Conservation (phyloP, 179 eudicot species). For the Carnegiea gigantea region DNA sequence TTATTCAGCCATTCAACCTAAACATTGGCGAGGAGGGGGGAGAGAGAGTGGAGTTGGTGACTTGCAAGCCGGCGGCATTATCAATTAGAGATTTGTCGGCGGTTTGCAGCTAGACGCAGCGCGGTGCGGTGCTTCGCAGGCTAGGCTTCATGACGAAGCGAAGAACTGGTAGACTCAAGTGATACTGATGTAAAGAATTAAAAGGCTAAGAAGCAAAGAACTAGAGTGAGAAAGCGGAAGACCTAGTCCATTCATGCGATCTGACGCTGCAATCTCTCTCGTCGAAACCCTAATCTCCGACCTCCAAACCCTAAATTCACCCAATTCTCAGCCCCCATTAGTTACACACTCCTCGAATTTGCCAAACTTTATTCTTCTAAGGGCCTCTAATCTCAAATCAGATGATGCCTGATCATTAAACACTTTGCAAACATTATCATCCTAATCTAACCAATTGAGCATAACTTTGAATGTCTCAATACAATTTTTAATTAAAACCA, state of each 20-base stretch:
- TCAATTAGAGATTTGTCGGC: slow-evolving; percentile 19
- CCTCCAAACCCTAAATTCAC: slow-evolving; percentile 34
- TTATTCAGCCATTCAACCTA: no score
- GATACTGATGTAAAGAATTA: background rate
- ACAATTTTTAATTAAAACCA: no score
- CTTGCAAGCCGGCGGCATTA: no score
- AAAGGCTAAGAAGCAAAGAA: slow-evolving; percentile 23
- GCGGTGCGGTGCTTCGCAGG: no score
- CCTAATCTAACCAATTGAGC: no score
- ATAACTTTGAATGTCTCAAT: background rate
- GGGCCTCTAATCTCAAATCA: slow-evolving; percentile 68
- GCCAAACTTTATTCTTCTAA: slow-evolving; percentile 59
- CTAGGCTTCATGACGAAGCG: no score
- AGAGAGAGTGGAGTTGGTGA: background rate
- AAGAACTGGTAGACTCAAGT: no score
- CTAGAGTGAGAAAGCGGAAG: slow-evolving; percentile 79
- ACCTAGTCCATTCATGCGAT: slow-evolving; percentile 52
- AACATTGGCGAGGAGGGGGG: no score
- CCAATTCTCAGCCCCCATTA: slow-evolving; percentile 37
- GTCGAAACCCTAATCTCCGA: slow-evolving; percentile 53
- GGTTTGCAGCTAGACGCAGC: background rate
- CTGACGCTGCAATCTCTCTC: slow-evolving; percentile 49
- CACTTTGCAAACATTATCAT: slow-evolving; percentile 4
- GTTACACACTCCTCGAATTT: slow-evolving; percentile 57
- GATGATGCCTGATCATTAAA: slow-evolving; percentile 40